Conservation (phyloP, 129 eudicot genomes). For the Erigeron canadensis region DNA sequence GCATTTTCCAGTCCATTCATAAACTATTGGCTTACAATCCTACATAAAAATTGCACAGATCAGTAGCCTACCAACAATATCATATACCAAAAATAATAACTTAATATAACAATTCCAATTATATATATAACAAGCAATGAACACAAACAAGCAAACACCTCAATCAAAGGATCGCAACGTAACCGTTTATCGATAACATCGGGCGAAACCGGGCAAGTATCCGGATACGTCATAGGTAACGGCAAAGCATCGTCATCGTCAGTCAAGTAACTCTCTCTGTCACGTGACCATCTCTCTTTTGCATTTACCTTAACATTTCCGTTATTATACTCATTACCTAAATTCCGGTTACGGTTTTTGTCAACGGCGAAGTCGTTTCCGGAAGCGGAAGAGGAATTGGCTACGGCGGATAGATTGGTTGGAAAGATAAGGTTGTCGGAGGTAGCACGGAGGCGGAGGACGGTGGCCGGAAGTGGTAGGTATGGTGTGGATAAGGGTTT, state of each 20-base stretch:
- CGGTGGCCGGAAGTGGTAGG: constrained; percentile 33
- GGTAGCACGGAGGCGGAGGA: constrained; percentile 55
- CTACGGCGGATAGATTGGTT: constrained; percentile 38
- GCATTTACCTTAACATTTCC: constrained; percentile 50
- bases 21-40: constrained; percentile 77
- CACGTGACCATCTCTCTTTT: constrained; percentile 82
- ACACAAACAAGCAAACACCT: constrained; percentile 41
- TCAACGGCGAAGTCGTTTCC: constrained; percentile 37
- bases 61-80: neutral
- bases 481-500: constrained; percentile 34
- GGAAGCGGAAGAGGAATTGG: constrained; percentile 24
- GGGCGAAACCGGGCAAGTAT: constrained; percentile 62
- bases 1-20: constrained; percentile 96
- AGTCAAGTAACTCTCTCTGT: constrained; percentile 77
- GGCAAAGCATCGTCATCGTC: constrained; percentile 79
- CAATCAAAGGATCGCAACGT: constrained; percentile 63
- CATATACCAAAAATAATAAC: too few relatives aligned
- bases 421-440: constrained; percentile 37
- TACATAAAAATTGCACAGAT: constrained; percentile 32
- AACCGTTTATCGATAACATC: constrained; percentile 71
- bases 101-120: neutral
- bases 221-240: constrained; percentile 86
- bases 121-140: neutral
- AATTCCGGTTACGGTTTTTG: constrained; percentile 24
- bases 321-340: constrained; percentile 18